Base-by-base conservation (phyloP, 495 filamentous ascomycete species). In the Bacidia rubella region DNA sequence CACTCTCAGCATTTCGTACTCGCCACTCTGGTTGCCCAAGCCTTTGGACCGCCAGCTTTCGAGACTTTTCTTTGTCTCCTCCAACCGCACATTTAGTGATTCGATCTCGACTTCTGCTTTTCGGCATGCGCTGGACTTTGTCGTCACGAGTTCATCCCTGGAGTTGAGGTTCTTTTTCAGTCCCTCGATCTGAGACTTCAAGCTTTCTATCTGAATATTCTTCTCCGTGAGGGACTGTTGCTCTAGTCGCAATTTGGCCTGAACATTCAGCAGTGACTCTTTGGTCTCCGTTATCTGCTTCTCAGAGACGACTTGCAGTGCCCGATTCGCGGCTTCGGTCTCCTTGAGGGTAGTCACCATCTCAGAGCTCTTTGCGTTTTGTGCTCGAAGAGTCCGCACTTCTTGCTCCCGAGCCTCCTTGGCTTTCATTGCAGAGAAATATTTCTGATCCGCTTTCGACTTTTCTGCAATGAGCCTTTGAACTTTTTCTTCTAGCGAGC, bases 391-490 rank as follows among this genome's bases (percentile, higher is more conserved):
- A 2, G 80, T 76, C 53, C 87, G 76, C 43, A 89, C 81, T 66
- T 95, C 89, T 38, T 74, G 69, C 17, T 83, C 80, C 49, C 86
- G 74, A 19, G 82, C 79, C 60, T 97, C 92, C 63, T 88, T 94
- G 57, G 85, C 81, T 63, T 95, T 96, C 73, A 95, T 90, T 12
- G 88, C 86, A 3, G 82, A 82, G 62, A 96, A 97, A 63, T 94
- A 98, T 66, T 97, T 97, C 64, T 96, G 90, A 60, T 97, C 90
- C 0, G 93, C 93, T 62, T 95, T 97, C 29, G 80, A 78, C 66
- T 97, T 98, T 65, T 98, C 92, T 0, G 87, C 89, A 2, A 73
- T 76, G 10, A 92, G 69, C 3, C 84, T 70, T 23, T 77, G 73
- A 38, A 93, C 70, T 55, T 82, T 82, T 44, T 96, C 90, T 68